Conservation (phyloP, 2,329 filamentous ascomycete genomes). For the Aspergillus tanneri region DNA sequence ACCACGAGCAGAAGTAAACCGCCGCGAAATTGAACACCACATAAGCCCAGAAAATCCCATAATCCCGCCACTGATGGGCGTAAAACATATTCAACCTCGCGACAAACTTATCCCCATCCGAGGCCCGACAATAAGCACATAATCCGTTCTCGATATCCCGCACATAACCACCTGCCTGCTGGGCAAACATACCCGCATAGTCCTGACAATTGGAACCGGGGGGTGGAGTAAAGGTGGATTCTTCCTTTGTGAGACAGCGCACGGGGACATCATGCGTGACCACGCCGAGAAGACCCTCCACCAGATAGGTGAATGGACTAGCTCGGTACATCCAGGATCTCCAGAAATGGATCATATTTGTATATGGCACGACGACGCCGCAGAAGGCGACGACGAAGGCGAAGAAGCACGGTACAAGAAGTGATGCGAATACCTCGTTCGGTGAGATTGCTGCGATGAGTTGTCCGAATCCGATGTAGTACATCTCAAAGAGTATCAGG, state of each 20-base stretch:
- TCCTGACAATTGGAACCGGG: conserved; percentile 59
- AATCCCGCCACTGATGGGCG: conserved; percentile 63
- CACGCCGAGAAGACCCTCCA: conserved; percentile 61
- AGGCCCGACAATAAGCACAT: conserved; percentile 66
- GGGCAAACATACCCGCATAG: conserved; percentile 57
- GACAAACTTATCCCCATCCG: conserved; percentile 61
- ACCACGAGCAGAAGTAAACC: conserved; percentile 55
- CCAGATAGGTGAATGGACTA: conserved; percentile 66
- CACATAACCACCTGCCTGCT: conserved; percentile 61
- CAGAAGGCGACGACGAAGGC: conserved; percentile 70
- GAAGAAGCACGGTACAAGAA: conserved; percentile 69
- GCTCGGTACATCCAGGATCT: conserved; percentile 64
- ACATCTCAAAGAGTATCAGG: conserved; percentile 65
- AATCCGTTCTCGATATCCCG: conserved; percentile 53
- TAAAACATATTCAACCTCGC: conserved; percentile 61
- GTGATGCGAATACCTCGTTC: conserved; percentile 64
- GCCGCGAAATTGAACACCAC: conserved; percentile 63
- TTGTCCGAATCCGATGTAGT: conserved; percentile 65
- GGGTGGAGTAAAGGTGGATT: conserved; percentile 61
- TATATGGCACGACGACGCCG: conserved; percentile 70
- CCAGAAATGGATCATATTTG: conserved; percentile 65
- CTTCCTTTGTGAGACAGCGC: conserved; percentile 55
- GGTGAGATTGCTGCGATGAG: conserved; percentile 66
- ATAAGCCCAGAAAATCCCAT: conserved; percentile 64
- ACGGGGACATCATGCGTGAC: conserved; percentile 57